Percentiles rank a stretch among this genome's conserved stretches.
phyloP scores from a whole-genome alignment of 2,329 filamentous ascomycete species.

The Colletotrichum liaoningense region DNA sequence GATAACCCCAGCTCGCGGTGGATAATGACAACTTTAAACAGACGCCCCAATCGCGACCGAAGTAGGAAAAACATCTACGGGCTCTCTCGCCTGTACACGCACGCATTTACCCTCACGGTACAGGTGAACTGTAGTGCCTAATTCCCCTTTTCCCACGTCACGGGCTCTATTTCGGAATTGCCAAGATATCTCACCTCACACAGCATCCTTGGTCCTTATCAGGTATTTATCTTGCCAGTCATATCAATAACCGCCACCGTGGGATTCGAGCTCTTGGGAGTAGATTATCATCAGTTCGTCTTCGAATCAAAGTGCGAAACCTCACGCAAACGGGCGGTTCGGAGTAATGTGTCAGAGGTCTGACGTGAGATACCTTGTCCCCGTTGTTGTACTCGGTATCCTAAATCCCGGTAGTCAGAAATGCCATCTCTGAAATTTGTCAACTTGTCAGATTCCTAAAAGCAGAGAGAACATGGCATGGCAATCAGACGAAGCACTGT shows the following conservation, averaged over 20 bases:
- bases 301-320: neutral
- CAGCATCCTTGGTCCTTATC: neutral
- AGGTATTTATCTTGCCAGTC: neutral
- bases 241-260: neutral
- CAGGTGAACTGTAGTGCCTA: neutral
- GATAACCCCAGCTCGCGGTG: neutral
- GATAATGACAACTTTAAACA: slow-evolving; percentile 13
- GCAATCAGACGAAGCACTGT: neutral
- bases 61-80: neutral
- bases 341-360: neutral
- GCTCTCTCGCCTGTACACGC: neutral
- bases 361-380: neutral
- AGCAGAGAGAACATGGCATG: neutral
- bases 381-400: neutral
- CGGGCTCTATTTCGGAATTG: neutral
- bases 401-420: neutral
- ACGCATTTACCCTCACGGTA: neutral
- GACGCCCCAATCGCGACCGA: neutral
- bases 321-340: neutral
- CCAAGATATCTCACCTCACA: neutral
- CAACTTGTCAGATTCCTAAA: neutral
- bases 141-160: neutral
- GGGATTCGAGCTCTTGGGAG: neutral
- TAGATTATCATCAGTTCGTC: neutral
- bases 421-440: neutral